phyloP scores from a whole-genome alignment of 192 early-diverging fungal genomes.

The Backusella circina region DNA sequence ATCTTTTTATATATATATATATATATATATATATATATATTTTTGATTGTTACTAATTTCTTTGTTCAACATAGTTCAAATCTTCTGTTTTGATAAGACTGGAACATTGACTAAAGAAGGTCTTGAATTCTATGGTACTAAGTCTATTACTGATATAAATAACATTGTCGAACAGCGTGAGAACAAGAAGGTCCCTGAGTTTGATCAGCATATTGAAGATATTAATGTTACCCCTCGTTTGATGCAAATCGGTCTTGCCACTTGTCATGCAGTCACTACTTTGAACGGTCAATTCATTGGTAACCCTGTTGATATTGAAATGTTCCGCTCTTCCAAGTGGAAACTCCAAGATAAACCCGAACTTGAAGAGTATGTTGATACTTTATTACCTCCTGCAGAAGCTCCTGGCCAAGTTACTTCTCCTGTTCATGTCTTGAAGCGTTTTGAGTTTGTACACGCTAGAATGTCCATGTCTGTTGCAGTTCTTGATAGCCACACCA shows the following conservation, averaged over 20 bases:
- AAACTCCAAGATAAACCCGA: conserved; percentile 20
- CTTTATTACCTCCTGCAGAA: conserved; percentile 28
- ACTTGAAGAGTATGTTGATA: conserved; percentile 36
- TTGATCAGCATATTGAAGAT: conserved; percentile 18
- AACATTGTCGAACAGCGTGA: background rate
- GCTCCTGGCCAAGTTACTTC: conserved; percentile 3
- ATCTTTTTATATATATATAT: background rate
- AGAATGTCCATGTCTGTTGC: conserved; percentile 69
- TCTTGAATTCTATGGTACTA: conserved; percentile 52
- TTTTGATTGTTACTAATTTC: background rate
- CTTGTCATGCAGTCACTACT: conserved; percentile 49
- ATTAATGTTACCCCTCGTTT: conserved; percentile 18
- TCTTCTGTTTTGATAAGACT: conserved; percentile 74
- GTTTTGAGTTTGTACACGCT: conserved; percentile 70
- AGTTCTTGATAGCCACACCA: conserved; percentile 47
- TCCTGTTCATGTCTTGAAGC: conserved; percentile 51
- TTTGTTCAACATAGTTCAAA: conserved; percentile 37
- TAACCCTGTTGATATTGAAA: conserved; percentile 65
- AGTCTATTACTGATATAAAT: conserved; percentile 9
- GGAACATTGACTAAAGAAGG: conserved; percentile 73
- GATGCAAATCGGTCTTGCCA: conserved; percentile 34
- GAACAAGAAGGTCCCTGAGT: background rate
- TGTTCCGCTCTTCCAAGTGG: conserved; percentile 54
- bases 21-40: no score
- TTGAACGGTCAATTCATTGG: conserved; percentile 50